Base-by-base conservation (phyloP, 345 rosid species). In the Litchi chinensis region DNA sequence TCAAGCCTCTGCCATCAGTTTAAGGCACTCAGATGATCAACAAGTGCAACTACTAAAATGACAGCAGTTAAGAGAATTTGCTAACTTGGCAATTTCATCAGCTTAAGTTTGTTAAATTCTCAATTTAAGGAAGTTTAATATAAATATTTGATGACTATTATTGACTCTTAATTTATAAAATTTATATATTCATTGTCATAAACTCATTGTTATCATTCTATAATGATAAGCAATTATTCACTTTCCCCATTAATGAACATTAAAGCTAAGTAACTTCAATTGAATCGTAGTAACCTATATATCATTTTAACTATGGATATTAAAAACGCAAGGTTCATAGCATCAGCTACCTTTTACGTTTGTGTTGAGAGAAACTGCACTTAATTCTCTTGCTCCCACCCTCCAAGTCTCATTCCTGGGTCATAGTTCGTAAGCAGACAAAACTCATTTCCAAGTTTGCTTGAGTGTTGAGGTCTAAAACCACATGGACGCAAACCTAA, bases 391-490 rank as follows among this genome's bases (percentile, higher is more conserved):
- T 65, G 85, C 79, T 88, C 90, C 98, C 96, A 91, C 46, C 99
- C 98, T 70, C 98, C 99, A 80, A 95, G 71, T 79, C 92, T 87
- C n/a, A 59, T 83, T n/a, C 90, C 93, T 5, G 98, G 97, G 81
- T 93, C 85, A 64, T 95, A 95, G 86, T 91, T 90, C 74, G 96
- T 88, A 87, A 93, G 90, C 62, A 95, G 72, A 41, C 92, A 76
- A 75, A 95, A 95, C 84, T 90, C 98, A 56, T 95, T 95, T 70
- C 98, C 97, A 1, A 95, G 97, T 80, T 95, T 93, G 91, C 92
- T 92, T 0, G 95, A 83, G 84, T 95, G 97, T 68, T 76, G 89
- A 43, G 99, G 99, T 84, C 85, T 84, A 79, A 93, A 95, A 75
- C 87, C 88, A 79, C 99, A 92, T 56, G 93, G 89, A 21, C 60